Evolutionary conservation across 2,329 filamentous ascomycete genomes (phyloP), one percentile per base, ranked within the genome.

Genomic region (Waltergamsia citrina): DNA sequence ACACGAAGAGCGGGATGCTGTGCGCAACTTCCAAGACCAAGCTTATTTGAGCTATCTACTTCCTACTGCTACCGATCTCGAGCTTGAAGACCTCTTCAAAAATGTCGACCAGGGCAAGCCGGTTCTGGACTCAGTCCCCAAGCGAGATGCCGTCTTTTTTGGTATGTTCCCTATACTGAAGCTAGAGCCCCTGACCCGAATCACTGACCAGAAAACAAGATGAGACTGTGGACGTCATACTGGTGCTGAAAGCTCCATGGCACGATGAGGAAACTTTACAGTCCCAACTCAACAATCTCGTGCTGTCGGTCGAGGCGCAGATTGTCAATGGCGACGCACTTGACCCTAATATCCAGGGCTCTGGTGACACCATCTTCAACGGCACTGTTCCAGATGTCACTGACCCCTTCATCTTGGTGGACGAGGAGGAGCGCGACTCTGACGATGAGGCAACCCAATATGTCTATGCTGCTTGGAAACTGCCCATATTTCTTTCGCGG

Each of bases 141-240:
- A 75, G 45, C 69, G 82, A 43, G 68, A 80, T 25, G 67, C 69
- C 35, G 62, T 88, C 25, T 81, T 84, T 51, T 85, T 87, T 50
- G 83, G 83, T 86, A 64, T 44, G 71, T 55, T 18, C 25, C 25
- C 14, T 11, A 12, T 5, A 69, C 60, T 49, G n/a, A n/a, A n/a
- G n/a, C n/a, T n/a, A n/a, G n/a, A n/a, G n/a, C 9, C 24, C 14
- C 12, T 6, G 2, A 23, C 29, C 17, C 25, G 12, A 7, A 27
- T 18, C 15, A 29, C 6, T 17, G 11, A 14, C 20, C 18, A 30
- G 15, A 4, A 17, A 18, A 17, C 9, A 60, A 87, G 83, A 88
- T 70, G 83, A 88, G 63, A 75, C 74, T 18, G 68, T 83, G 37
- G 63, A 78, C 41, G 67, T 86, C 14, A 76, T 83, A 48, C 61